Evolutionary conservation across 495 filamentous ascomycete genomes (phyloP).

Genomic region (Xylaria acuta): DNA sequence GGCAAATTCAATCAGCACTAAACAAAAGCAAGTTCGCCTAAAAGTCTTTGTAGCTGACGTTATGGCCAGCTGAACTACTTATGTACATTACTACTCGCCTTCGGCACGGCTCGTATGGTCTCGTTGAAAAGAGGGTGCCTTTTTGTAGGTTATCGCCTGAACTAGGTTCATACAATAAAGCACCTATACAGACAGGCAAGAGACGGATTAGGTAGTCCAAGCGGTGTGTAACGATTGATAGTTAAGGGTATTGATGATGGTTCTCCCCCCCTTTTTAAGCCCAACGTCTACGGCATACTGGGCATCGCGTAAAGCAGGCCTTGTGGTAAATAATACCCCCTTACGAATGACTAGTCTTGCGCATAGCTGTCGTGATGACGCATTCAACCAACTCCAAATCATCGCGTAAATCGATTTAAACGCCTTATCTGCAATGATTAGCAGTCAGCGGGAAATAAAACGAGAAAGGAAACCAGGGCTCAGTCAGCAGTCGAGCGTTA

Average conservation of each 20-base stretch:
- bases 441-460: background rate
- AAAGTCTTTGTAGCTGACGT: background rate
- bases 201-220: background rate
- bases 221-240: background rate
- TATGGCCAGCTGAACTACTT: slow-evolving; percentile 1
- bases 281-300: background rate
- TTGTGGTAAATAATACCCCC: background rate
- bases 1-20: background rate
- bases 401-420: background rate
- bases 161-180: background rate
- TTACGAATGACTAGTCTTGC: background rate
- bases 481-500: background rate
- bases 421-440: background rate
- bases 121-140: too few relatives aligned
- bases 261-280: too few relatives aligned
- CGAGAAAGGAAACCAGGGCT: background rate
- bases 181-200: background rate
- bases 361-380: background rate
- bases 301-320: background rate
- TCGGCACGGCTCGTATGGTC: background rate
- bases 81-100: too few relatives aligned
- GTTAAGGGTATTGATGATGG: background rate
- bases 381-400: background rate
- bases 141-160: too few relatives aligned
- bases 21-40: background rate